Evolutionary conservation across 345 rosid species (phyloP), one percentile per base, ranked within the genome.

Genomic region (Abelmoschus esculentus): DNA sequence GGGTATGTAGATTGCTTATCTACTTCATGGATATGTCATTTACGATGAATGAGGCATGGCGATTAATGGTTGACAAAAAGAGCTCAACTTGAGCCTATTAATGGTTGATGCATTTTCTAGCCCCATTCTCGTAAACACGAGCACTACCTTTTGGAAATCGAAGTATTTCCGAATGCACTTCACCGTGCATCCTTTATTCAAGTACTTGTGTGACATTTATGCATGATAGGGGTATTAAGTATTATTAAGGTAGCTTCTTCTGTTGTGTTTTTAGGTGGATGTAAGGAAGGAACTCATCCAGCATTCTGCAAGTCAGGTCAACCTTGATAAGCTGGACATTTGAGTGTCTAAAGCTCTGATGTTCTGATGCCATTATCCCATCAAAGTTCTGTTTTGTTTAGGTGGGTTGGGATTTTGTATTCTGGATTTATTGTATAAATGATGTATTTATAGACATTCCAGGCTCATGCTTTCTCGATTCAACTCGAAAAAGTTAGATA

Each of bases 231-330:
- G 4, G 65, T 14, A 9, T 59, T 18, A 7, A 47, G 22, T 18
- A 60, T 42, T 18, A 60, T 42, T 13, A 12, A 31, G 65, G 10
- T 28, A 26, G 13, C 15, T 47, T 28, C 53, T 29, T 29, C 29
- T 12, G 17, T 58, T 34, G 62, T 61, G 56, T 60, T 29, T 53
- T 55, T 67, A 93, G 98, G 99, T 93, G 18, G 98, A 91, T 76
- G 78, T 4, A 15, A 86, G 99, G 38, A 95, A 92, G 86, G 90
- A 87, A 69, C 92, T 95, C 44, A 89, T 95, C 10, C 71, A 82
- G 80, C 83, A 80, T 70, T 76, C 92, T 40, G 93, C 98, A 18
- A 78, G 76, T 26, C 79, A 60, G 77, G 72, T 89, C 3, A 80
- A 82, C 70, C 73, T 89, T 13, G 92, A 87, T 52, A 88, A 74